Base-by-base conservation (phyloP, 164 flowering plant species). In the Chimonanthus salicifolius region DNA sequence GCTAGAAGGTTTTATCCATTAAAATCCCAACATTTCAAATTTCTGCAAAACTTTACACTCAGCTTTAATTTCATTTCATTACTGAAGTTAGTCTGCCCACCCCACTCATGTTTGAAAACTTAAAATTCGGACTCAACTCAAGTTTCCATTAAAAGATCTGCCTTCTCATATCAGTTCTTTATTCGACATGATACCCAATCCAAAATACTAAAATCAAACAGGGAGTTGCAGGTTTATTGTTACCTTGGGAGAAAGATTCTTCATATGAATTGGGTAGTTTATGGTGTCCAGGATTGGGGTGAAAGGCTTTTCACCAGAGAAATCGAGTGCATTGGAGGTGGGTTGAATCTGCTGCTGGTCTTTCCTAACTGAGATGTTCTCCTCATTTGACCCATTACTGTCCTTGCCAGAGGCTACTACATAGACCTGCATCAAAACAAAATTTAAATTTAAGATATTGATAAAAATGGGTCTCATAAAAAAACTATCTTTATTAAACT, bases 261-360 rank as follows among this genome's bases (percentile, higher is more conserved):
- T 74, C 75, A 74, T 67, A 65, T 74, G 71, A 67, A 54, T 13
- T 18, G 75, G 75, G 65, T 67, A 67, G 71, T 74, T 67, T 5
- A 74, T 67, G 8, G 75, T 74, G 43, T 74, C 75, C 18, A 74
- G 50, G 54, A 74, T 74, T 4, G 75, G 75, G 7, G 75, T 74
- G 18, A 71, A 46, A 47, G 75, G 75, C 45, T 74, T 74, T 10
- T 74, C 75, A n/a, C 75, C 75, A 9, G 75, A 67, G 54, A 74
- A 74, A 67, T 74, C 71, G 3, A 74, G 69, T 7, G 49, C 7
- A 50, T n/a, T 73, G 0, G 48, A n/a, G 9, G 21, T 71, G 50
- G 16, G 67, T 9, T 47, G 58, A n/a, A 21, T 16, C 16, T 50
- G 69, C 43, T 33, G 16, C 43, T 11, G 43, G 20, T 49, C 62